Percentiles rank a stretch among this genome's conserved stretches.
These are phyloP conservation scores for Periconia macrospinosa DNA, from an alignment of 2,329 filamentous ascomycete genomes.

Conservation along the genomic window DNA sequence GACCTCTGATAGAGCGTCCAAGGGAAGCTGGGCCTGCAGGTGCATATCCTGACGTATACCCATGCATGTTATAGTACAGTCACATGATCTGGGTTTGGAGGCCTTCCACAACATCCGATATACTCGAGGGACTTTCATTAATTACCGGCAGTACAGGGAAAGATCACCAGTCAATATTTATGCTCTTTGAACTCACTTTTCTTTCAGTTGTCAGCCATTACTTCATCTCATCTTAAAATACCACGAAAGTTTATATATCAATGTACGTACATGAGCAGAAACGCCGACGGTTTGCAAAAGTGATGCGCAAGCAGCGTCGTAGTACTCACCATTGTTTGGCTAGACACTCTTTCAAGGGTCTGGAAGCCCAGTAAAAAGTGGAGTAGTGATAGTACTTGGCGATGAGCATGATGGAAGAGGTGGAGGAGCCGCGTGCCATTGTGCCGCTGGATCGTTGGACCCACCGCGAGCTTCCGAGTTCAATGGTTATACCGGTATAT, in stretches of 20 bases:
- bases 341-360: too few species aligned
- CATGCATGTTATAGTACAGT: background rate
- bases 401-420: background rate
- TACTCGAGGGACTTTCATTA: too few species aligned
- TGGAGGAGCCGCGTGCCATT: background rate
- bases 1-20: background rate
- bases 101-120: too few species aligned
- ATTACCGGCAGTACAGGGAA: too few species aligned
- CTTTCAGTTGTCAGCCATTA: too few species aligned
- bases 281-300: background rate
- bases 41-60: slow-evolving; percentile 1
- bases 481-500: too few species aligned
- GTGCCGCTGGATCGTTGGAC: background rate
- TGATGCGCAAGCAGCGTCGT: background rate
- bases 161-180: background rate
- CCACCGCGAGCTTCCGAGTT: too few species aligned
- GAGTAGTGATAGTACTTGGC: background rate
- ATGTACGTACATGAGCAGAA: too few species aligned
- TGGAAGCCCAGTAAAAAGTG: background rate
- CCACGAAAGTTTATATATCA: too few species aligned
- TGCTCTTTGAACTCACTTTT: background rate
- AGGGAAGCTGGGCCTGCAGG: background rate
- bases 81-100: too few species aligned
- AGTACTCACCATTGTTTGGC: background rate
- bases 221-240: too few species aligned